Evolutionary conservation across 331 rosid genomes (phyloP).

Genomic region (Cydonia oblonga): DNA sequence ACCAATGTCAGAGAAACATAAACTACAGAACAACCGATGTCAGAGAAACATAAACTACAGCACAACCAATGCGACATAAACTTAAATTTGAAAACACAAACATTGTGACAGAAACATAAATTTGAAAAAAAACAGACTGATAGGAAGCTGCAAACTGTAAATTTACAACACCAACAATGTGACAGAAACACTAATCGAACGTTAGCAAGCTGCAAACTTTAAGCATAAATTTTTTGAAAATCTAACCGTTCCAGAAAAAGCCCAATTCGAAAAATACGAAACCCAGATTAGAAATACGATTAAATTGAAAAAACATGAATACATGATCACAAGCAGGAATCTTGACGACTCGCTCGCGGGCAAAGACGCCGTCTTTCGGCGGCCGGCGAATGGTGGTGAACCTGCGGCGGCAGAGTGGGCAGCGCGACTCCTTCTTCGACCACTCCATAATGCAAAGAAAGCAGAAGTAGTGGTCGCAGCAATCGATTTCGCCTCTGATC

Average conservation of each 20-base stretch:
- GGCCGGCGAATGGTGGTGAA: constrained; percentile 45
- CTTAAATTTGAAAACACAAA: too few relatives aligned
- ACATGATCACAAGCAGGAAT: constrained; percentile 74
- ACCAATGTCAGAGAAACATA: too few relatives aligned
- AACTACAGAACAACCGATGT: too few relatives aligned
- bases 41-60: too few relatives aligned
- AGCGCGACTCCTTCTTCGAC: constrained; percentile 75
- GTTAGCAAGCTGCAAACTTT: neutral
- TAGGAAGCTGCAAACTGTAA: neutral
- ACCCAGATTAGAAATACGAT: neutral
- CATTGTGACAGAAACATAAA: neutral
- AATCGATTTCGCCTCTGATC: constrained; percentile 54
- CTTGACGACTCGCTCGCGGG: constrained; percentile 35
- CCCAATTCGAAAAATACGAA: neutral
- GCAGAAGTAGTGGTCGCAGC: constrained; percentile 71
- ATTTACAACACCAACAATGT: neutral
- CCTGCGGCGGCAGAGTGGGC: constrained; percentile 72
- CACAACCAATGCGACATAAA: too few relatives aligned
- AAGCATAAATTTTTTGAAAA: neutral
- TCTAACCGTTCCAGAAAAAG: neutral
- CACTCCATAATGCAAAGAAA: constrained; percentile 76
- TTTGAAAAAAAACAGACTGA: neutral
- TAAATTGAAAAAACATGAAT: neutral
- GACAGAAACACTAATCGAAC: neutral
- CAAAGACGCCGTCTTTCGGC: constrained; percentile 26